phyloP scores from a whole-genome alignment of 1,139 yeast genomes.

The Scheffersomyces quercinus region DNA sequence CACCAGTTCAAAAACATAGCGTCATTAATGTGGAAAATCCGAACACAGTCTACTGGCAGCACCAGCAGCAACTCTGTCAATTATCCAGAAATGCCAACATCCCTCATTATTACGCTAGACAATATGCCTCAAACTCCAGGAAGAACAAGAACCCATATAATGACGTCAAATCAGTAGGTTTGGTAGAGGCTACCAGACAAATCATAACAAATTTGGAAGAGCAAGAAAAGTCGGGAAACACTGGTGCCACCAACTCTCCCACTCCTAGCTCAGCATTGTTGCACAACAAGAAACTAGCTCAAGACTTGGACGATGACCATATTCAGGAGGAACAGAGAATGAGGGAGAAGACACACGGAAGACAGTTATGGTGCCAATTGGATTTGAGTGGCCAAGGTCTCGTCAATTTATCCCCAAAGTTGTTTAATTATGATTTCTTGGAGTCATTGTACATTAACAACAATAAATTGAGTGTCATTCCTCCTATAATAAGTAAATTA shows the following conservation, averaged over 20 bases:
- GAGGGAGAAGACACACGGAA: constrained; percentile 67
- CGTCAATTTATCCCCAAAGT: constrained; percentile 63
- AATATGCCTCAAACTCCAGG: constrained; percentile 81
- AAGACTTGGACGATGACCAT: constrained; percentile 67
- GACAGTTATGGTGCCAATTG: constrained; percentile 91
- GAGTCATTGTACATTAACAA: constrained; percentile 88
- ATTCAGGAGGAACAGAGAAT: constrained; percentile 75
- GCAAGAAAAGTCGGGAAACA: constrained; percentile 30
- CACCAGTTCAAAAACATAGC: constrained; percentile 21
- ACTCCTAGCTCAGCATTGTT: constrained; percentile 44
- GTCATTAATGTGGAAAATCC: constrained; percentile 48
- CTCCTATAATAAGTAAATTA: constrained; percentile 68
- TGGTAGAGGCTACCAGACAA: constrained; percentile 58
- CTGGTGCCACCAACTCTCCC: constrained; percentile 24
- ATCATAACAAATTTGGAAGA: constrained; percentile 47
- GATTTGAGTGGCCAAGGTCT: constrained; percentile 92
- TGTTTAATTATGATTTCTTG: constrained; percentile 81
- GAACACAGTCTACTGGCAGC: constrained; percentile 75
- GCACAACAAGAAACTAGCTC: constrained; percentile 63
- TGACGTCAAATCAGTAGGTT: constrained; percentile 43
- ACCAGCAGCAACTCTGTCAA: constrained; percentile 79
- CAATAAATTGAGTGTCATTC: constrained; percentile 70
- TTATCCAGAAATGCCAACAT: constrained; percentile 70
- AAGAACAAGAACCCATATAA: constrained; percentile 49
- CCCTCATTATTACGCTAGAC: constrained; percentile 90